A percentile compares a stretch with the other conserved stretches of the same genome.
Evolutionary conservation across 257 asterid species (phyloP).

Genomic region (Galeopsis tetrahit): DNA sequence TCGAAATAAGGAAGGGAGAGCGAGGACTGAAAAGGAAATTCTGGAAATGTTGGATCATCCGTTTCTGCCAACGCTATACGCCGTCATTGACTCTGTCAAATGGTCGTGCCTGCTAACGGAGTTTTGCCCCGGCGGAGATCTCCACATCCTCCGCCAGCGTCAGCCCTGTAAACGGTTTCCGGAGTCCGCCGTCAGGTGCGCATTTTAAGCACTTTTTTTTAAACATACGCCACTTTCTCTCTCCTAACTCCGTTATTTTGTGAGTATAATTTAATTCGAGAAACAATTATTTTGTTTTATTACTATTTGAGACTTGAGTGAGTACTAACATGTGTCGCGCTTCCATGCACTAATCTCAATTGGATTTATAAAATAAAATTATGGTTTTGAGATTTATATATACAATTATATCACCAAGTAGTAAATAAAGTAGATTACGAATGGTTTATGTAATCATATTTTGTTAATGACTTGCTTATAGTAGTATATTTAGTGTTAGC

Average conservation of each 20-base stretch:
- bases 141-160: constrained; percentile 95
- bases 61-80: constrained; percentile 82
- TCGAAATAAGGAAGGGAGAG: constrained; percentile 88
- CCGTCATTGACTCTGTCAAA: constrained; percentile 76
- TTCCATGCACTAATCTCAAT: constrained; percentile 34
- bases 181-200: constrained; percentile 86
- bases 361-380: not conserved
- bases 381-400: not conserved
- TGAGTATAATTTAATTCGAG: too few species aligned
- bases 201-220: constrained; percentile 24
- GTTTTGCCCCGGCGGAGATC: constrained; percentile 98
- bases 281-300: too few species aligned
- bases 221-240: not conserved
- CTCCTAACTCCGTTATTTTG: not conserved
- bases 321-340: constrained; percentile 28
- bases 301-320: too few species aligned
- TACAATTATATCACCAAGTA: not conserved
- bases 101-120: constrained; percentile 92
- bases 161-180: constrained; percentile 91
- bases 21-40: constrained; percentile 85
- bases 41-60: constrained; percentile 91
- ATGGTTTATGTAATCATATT: not conserved
- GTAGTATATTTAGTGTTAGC: not conserved
- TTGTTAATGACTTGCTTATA: not conserved
- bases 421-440: not conserved